These are phyloP conservation scores for Paecilomyces formosus DNA, from an alignment of 2,329 filamentous ascomycete genomes.

Conservation along the genomic window DNA sequence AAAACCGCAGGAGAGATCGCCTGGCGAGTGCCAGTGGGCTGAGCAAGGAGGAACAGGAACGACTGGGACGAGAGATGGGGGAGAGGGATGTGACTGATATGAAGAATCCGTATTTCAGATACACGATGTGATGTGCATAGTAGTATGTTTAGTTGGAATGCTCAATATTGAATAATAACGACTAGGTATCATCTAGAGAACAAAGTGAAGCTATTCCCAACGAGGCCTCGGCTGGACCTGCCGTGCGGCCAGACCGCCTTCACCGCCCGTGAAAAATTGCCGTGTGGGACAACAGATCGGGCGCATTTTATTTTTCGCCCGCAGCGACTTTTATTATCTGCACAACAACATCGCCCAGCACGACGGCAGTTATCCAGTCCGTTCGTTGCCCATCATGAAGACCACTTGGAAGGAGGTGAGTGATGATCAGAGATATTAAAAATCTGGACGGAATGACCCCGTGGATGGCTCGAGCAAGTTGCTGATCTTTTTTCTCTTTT, in stretches of 20 bases:
- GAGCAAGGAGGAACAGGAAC: slow-evolving; percentile 18
- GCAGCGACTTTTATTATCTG: background rate
- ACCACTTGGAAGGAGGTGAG: slow-evolving; percentile 52
- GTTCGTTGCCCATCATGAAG: slow-evolving; percentile 43
- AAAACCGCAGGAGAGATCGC: slow-evolving; percentile 29
- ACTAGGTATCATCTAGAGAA: too few species aligned
- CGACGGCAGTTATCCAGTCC: background rate
- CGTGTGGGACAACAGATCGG: slow-evolving; percentile 1
- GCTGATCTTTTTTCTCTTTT: slow-evolving; percentile 32
- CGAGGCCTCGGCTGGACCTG: slow-evolving; percentile 2
- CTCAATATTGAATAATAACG: too few species aligned
- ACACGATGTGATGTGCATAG: background rate
- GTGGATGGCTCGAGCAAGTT: background rate
- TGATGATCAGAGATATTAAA: slow-evolving; percentile 3
- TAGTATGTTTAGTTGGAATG: background rate
- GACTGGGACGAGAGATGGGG: background rate
- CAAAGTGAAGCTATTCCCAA: background rate
- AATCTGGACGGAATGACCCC: background rate
- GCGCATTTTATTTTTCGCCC: slow-evolving; percentile 5
- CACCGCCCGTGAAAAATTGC: slow-evolving; percentile 6
- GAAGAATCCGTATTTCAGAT: background rate
- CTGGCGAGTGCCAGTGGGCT: slow-evolving; percentile 21
- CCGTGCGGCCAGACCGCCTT: background rate
- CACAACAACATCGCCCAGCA: slow-evolving; percentile 10
- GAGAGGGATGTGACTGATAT: background rate